These are phyloP conservation scores for Clitocybe nebularis DNA, from an alignment of 1,284 basidiomycete genomes.

Conservation along the genomic window DNA sequence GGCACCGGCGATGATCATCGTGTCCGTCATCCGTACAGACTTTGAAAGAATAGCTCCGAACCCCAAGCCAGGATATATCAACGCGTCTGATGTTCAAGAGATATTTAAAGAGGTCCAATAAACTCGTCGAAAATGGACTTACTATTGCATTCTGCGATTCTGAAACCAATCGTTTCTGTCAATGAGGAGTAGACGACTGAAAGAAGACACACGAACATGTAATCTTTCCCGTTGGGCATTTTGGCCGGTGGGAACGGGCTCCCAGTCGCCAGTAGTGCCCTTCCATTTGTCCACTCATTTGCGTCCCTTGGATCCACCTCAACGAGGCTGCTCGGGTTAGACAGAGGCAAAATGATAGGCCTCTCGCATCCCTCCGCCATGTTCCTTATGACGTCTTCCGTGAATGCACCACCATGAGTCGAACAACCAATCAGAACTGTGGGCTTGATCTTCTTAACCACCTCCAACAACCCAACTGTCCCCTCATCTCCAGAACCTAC, in stretches of 20 bases:
- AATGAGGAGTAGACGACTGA: neutral
- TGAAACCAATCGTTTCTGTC: constrained; percentile 20
- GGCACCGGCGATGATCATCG: constrained; percentile 78
- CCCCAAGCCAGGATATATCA: constrained; percentile 79
- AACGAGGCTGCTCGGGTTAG: constrained; percentile 75
- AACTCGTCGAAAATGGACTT: constrained; percentile 17
- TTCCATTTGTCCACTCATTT: constrained; percentile 73
- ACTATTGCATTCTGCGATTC: constrained; percentile 75
- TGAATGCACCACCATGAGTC: constrained; percentile 78
- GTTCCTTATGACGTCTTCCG: constrained; percentile 66
- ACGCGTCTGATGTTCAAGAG: constrained; percentile 44
- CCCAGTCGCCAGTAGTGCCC: constrained; percentile 76
- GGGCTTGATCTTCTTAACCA: constrained; percentile 56
- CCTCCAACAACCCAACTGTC: constrained; percentile 57
- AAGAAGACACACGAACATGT: constrained; percentile 47
- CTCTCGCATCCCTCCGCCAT: constrained; percentile 68
- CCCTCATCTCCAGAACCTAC: constrained; percentile 35
- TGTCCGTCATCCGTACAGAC: constrained; percentile 62
- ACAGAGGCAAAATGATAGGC: constrained; percentile 80
- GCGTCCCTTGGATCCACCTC: constrained; percentile 75
- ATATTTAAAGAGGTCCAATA: neutral
- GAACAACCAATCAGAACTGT: constrained; percentile 83
- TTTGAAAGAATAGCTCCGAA: constrained; percentile 67
- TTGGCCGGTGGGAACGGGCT: constrained; percentile 79
- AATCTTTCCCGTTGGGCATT: constrained; percentile 64